These are phyloP conservation scores for Ceratocystis lukuohia DNA, from an alignment of 2,329 filamentous ascomycete genomes.

Conservation along the genomic window DNA sequence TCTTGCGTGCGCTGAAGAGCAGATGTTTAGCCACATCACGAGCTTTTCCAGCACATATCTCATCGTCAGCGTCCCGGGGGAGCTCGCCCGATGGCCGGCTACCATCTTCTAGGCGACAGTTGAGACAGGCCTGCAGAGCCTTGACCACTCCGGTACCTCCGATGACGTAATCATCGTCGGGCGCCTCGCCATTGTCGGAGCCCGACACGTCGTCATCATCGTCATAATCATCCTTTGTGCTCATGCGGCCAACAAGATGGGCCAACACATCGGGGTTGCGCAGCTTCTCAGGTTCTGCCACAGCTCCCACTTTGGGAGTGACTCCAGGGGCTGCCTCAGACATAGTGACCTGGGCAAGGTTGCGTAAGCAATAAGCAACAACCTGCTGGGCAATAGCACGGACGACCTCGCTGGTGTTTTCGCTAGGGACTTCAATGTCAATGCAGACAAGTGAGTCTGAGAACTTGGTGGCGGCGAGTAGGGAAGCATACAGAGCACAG, in stretches of 20 bases:
- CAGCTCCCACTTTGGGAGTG: constrained; percentile 24
- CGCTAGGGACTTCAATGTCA: constrained; percentile 76
- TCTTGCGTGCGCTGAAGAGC: constrained; percentile 76
- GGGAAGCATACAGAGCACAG: constrained; percentile 80
- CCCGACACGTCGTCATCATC: constrained; percentile 41
- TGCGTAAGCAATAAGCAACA: constrained; percentile 85
- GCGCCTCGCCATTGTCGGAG: constrained; percentile 37
- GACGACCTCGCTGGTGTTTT: constrained; percentile 76
- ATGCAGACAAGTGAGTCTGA: constrained; percentile 75
- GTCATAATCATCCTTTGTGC: constrained; percentile 37
- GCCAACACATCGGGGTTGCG: constrained; percentile 65
- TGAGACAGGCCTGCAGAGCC: constrained; percentile 80
- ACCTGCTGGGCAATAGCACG: constrained; percentile 87
- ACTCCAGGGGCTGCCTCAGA: constrained; percentile 41
- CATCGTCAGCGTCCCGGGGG: constrained; percentile 1
- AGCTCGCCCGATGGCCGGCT: constrained; percentile 41
- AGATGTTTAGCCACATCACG: constrained; percentile 91
- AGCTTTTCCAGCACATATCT: constrained; percentile 44
- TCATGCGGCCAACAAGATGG: constrained; percentile 66
- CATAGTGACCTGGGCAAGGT: constrained; percentile 69
- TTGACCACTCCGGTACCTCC: constrained; percentile 92
- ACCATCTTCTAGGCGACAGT: constrained; percentile 49
- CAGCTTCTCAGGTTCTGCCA: constrained; percentile 8
- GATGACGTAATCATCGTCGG: constrained; percentile 90
- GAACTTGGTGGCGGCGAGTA: constrained; percentile 75